Conservation (phyloP, 2,329 filamentous ascomycete genomes). For the Alternaria sp. region DNA sequence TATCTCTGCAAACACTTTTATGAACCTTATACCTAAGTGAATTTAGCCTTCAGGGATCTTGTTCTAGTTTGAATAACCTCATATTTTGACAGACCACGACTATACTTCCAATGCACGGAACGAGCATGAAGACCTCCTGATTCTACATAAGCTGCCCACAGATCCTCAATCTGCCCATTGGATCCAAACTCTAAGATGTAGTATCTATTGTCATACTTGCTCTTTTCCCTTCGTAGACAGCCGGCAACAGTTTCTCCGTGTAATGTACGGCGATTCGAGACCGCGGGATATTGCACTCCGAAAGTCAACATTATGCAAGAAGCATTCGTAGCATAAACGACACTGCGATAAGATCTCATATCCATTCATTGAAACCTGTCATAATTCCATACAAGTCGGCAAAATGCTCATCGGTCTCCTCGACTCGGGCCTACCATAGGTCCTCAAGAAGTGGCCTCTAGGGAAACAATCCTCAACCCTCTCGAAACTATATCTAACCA, state of each 20-base stretch:
- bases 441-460: conserved; percentile 8
- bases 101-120: no score
- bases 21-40: no score
- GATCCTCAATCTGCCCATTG: no score
- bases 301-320: neutral
- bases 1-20: no score
- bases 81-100: no score
- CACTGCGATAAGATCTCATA: neutral
- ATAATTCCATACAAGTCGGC: conserved; percentile 5
- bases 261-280: neutral
- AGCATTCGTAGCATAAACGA: neutral
- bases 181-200: no score
- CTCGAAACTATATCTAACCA: conserved; percentile 11
- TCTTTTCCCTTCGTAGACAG: no score
- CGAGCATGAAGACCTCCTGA: neutral
- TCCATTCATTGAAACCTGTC: neutral
- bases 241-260: no score
- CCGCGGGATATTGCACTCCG: neutral
- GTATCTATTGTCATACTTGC: no score
- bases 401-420: conserved; percentile 1
- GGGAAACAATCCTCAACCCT: conserved; percentile 13
- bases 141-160: no score
- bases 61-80: no score
- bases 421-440: conserved; percentile 5
- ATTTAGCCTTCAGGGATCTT: no score